phyloP scores from a whole-genome alignment of 768 basidiomycete species.

The Lactarius indigo region DNA sequence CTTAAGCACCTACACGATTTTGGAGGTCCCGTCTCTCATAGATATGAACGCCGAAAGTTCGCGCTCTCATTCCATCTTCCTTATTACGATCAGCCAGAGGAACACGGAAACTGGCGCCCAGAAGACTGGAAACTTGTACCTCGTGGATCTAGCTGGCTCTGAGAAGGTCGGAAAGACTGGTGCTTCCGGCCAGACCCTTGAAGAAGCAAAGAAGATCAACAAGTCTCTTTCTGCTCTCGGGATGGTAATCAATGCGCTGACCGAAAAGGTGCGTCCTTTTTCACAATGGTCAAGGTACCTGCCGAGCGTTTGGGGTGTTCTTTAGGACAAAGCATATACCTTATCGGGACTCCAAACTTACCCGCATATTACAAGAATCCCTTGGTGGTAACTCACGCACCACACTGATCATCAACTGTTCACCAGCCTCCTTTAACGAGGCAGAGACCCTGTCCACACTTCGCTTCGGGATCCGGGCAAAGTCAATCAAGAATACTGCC shows the following conservation, averaged over 20 bases:
- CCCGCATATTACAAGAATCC: conserved; percentile 98
- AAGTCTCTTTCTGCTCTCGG: conserved; percentile 96
- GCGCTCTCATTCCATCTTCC: conserved; percentile 97
- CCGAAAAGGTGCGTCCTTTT: conserved; percentile 74
- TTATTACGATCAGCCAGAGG: conserved; percentile 94
- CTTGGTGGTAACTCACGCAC: conserved; percentile 92
- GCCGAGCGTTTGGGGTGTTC: conserved; percentile 78
- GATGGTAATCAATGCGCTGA: conserved; percentile 99
- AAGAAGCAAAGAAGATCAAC: conserved; percentile 99
- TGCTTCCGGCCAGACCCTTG: conserved; percentile 96
- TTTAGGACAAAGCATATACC: conserved; percentile 92
- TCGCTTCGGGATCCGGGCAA: conserved; percentile 99
- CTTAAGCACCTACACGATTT: conserved; percentile 3
- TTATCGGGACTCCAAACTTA: conserved; percentile 98
- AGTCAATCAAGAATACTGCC: conserved; percentile 99
- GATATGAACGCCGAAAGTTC: conserved; percentile 99
- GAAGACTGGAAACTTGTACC: conserved; percentile 95
- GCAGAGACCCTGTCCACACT: conserved; percentile 93
- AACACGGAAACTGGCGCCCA: conserved; percentile 95
- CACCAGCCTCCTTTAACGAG: conserved; percentile 96
- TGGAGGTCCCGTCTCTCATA: conserved; percentile 33
- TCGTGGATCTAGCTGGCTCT: conserved; percentile 97
- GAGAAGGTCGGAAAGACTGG: conserved; percentile 99
- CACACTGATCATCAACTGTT: conserved; percentile 99
- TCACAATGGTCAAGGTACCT: conserved; percentile 90